Evolutionary conservation across 225 moss, liverwort and hornwort species (phyloP), one percentile per base, ranked within the genome.

Genomic region (Asterella californica): DNA sequence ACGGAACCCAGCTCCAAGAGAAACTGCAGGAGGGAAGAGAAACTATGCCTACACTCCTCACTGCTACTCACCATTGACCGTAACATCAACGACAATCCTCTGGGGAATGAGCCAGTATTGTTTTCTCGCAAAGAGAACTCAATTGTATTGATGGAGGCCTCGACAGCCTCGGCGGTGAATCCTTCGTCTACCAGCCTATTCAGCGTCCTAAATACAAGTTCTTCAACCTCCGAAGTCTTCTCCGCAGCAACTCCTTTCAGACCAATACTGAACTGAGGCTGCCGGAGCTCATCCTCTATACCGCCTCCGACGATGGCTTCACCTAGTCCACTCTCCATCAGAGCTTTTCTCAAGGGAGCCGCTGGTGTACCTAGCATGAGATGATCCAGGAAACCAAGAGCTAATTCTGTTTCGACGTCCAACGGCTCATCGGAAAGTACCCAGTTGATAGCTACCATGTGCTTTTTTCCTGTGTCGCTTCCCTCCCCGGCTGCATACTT

Each of bases 361-460:
- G 91, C 99, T 80, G 99, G 95, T 57, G 99, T 95, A 18, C 95
- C 95, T 59, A 99, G 83, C 87, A 99, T 92, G 53, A 99, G 78
- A 72, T 99, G 89, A 79, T 99, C 99, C 64, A 99, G 70, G 85
- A 99, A 99, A n/a, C 99, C 95, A 74, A 95, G 91, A 25, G 99
- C 99, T 61, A 99, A 84, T 85, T 99, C 99, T 10, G 95, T 99
- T 85, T 99, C 95, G 55, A 90, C 80, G 75, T 95, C 95, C 33
- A 99, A 37, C 32, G 85, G 88, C 30, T 86, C 86, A 50, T 99
- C 99, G 77, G 95, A 82, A 64, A 99, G 89, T 37, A 99, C 89
- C 99, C 99, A 99, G 59, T 93, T 95, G 70, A 99, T 88, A 63
- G 89, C 88, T 73, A 99, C 95, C 99, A 99, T 99, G 57, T 94